These are phyloP conservation scores for Bacterosira constricta DNA, from an alignment of 108 stramenopile species.

Conservation along the genomic window DNA sequence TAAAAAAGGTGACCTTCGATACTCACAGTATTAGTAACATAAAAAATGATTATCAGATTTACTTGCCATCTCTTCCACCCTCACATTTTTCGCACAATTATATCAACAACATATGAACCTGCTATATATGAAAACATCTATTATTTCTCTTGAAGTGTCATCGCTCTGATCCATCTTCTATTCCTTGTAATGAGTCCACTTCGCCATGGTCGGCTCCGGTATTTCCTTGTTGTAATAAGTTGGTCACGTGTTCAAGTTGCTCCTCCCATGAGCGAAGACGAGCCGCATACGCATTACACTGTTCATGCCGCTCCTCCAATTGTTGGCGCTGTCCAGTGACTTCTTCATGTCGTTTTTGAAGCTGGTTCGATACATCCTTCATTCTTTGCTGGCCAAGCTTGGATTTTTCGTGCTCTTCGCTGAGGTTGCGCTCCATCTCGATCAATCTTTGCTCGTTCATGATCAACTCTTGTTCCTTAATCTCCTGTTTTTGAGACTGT, in stretches of 20 bases:
- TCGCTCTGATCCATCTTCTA: too few relatives aligned
- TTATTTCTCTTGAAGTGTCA: too few relatives aligned
- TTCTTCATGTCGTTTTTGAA: conserved; percentile 46
- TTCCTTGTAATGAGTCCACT: background rate
- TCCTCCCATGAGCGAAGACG: conserved; percentile 43
- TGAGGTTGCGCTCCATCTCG: conserved; percentile 31
- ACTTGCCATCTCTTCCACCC: too few relatives aligned
- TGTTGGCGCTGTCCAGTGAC: conserved; percentile 29
- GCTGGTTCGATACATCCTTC: conserved; percentile 42
- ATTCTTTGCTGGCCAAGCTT: conserved; percentile 34
- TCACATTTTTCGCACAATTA: too few relatives aligned
- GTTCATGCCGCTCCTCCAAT: conserved; percentile 30
- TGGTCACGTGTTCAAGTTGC: conserved; percentile 41
- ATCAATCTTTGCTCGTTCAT: conserved; percentile 23
- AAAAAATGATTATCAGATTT: too few relatives aligned
- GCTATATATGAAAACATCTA: too few relatives aligned
- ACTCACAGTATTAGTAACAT: too few relatives aligned
- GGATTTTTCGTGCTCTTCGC: conserved; percentile 29
- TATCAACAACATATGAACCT: too few relatives aligned
- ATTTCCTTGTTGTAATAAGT: conserved; percentile 18
- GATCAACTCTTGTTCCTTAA: conserved; percentile 37
- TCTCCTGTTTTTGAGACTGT: conserved; percentile 19
- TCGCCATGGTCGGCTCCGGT: conserved; percentile 5
- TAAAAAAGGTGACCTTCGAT: too few relatives aligned
- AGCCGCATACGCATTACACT: conserved; percentile 41